A percentile compares a stretch with the other conserved stretches of the same genome.
phyloP scores from a whole-genome alignment of 306 rosid species.

The Prunus dulcis region DNA sequence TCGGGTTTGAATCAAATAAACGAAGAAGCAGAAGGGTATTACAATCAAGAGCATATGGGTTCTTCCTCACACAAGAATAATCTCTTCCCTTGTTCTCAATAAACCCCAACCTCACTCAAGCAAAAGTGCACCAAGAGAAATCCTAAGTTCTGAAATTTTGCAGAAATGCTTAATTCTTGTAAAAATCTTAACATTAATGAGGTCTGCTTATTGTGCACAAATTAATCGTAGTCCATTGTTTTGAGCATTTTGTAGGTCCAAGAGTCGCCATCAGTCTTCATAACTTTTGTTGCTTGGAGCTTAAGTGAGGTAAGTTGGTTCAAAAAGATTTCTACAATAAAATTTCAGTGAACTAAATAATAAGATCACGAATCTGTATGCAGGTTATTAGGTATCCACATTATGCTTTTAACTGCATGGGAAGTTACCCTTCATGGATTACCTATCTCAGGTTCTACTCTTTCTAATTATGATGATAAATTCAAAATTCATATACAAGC shows the following conservation, averaged over 20 bases:
- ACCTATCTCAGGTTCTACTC: constrained; percentile 73
- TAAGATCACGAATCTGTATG: constrained; percentile 19
- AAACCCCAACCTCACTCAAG: background rate
- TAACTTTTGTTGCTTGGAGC: constrained; percentile 87
- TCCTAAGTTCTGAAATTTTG: background rate
- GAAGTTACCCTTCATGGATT: constrained; percentile 78
- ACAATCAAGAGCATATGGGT: background rate
- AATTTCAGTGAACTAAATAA: background rate
- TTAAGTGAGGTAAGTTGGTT: constrained; percentile 59
- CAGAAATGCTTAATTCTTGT: background rate
- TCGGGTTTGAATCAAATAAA: background rate
- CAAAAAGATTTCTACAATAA: background rate
- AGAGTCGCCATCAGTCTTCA: constrained; percentile 62
- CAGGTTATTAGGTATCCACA: constrained; percentile 86
- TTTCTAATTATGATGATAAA: constrained; percentile 2
- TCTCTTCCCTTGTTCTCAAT: background rate
- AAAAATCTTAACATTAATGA: background rate
- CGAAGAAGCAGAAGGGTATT: background rate
- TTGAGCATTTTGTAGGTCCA: constrained; percentile 49
- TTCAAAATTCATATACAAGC: background rate
- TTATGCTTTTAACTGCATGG: constrained; percentile 66
- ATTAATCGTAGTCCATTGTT: background rate
- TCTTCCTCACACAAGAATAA: background rate
- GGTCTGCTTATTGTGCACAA: constrained; percentile 10
- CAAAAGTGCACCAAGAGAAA: background rate